A percentile compares a stretch with the other conserved stretches of the same genome.
phyloP scores from a whole-genome alignment of 768 basidiomycete species.

The Mycena rosella region DNA sequence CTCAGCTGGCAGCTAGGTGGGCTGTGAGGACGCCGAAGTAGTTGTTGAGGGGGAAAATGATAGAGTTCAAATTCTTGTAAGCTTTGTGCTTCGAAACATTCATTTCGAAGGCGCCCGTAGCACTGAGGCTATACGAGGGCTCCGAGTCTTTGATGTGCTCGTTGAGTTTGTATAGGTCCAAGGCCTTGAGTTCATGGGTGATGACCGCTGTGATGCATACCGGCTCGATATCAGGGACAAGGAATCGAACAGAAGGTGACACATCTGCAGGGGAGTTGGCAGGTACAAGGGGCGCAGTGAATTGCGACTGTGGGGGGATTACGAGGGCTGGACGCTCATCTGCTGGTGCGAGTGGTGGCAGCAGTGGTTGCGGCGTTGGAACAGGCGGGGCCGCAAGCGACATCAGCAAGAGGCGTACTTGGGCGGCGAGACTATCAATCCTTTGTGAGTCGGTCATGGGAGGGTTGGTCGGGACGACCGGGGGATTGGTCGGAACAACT shows the following conservation, averaged over 20 bases:
- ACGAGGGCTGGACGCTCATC: neutral
- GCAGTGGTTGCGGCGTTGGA: no score
- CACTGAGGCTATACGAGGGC: conserved; percentile 10
- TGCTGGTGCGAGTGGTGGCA: no score
- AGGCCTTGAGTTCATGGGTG: conserved; percentile 32
- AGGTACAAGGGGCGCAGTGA: neutral
- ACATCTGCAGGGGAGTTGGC: conserved; percentile 14
- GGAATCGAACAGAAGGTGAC: conserved; percentile 18
- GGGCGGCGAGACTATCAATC: no score
- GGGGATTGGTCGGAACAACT: no score
- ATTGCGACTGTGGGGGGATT: neutral
- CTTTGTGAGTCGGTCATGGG: no score
- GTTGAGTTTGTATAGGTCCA: no score
- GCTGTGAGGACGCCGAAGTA: conserved; percentile 9
- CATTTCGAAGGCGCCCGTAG: neutral
- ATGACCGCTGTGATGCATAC: conserved; percentile 30
- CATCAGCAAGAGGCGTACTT: no score
- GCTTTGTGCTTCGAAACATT: conserved; percentile 7
- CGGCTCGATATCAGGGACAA: conserved; percentile 40
- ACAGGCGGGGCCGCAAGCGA: no score
- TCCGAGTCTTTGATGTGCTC: no score
- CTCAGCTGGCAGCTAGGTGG: neutral
- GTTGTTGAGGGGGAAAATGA: conserved; percentile 14
- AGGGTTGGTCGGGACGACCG: no score
- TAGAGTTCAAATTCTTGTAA: conserved; percentile 17